Conservation (phyloP, 2,329 filamentous ascomycete genomes). For the Akanthomyces lecanii region DNA sequence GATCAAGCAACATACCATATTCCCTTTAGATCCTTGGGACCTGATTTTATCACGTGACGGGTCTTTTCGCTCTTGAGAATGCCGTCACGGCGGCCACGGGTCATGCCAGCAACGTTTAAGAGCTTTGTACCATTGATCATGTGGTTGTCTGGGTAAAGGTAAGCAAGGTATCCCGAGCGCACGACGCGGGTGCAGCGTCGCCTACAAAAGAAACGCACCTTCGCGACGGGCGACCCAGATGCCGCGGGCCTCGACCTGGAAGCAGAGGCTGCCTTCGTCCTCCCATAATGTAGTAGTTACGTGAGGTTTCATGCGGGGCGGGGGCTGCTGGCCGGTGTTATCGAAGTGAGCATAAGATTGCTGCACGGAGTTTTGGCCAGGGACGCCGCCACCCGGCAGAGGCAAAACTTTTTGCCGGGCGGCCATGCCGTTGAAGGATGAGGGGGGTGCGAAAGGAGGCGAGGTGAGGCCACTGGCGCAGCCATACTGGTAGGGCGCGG, state of each 20-base stretch:
- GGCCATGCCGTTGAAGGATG: conserved; percentile 67
- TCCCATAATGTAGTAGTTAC: conserved; percentile 98
- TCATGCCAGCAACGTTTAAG: conserved; percentile 97
- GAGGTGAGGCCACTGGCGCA: conserved; percentile 76
- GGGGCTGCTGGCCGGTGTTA: conserved; percentile 86
- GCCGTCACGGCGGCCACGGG: conserved; percentile 86
- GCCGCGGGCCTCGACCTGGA: conserved; percentile 93
- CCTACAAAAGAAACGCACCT: conserved; percentile 51
- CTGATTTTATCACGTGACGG: conserved; percentile 96
- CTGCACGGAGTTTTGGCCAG: conserved; percentile 45
- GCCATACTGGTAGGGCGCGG: conserved; percentile 63
- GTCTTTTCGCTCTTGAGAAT: conserved; percentile 98
- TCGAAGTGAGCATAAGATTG: conserved; percentile 64
- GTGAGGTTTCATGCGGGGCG: conserved; percentile 90
- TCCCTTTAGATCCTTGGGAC: conserved; percentile 97
- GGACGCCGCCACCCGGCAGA: conserved; percentile 51
- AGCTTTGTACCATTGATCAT: conserved; percentile 99
- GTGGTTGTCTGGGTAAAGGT: conserved; percentile 65
- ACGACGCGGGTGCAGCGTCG: not conserved
- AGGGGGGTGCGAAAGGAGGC: conserved; percentile 64
- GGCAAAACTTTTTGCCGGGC: conserved; percentile 61
- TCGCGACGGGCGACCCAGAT: conserved; percentile 93
- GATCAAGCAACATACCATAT: conserved; percentile 68
- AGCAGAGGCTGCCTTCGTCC: conserved; percentile 95
- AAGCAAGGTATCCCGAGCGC: conserved; percentile 1